Evolutionary conservation across 768 basidiomycete genomes (phyloP).

Genomic region (Lactarius trivialis): DNA sequence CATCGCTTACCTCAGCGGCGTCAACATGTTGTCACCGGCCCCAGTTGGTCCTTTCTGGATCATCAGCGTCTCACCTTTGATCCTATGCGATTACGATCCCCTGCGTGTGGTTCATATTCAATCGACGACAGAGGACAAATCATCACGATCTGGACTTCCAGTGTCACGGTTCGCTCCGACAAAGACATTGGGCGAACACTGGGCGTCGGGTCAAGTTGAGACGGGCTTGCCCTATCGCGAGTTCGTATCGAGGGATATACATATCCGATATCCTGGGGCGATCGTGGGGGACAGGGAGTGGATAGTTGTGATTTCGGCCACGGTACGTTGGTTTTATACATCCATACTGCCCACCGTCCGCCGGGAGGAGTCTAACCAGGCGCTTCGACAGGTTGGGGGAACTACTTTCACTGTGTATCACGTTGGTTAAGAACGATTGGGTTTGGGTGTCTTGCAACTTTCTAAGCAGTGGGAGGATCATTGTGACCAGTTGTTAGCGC

Average conservation of each 20-base stretch:
- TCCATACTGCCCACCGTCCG: too few relatives aligned
- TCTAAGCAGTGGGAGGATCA: background rate
- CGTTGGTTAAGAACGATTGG: background rate
- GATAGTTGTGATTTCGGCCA: background rate
- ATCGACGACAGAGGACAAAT: background rate
- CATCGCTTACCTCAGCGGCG: background rate
- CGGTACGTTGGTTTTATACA: background rate
- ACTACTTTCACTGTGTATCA: conserved; percentile 1
- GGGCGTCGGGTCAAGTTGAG: background rate
- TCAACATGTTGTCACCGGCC: background rate
- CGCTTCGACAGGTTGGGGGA: background rate
- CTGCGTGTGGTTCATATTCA: background rate
- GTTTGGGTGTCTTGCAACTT: background rate
- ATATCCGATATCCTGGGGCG: too few relatives aligned
- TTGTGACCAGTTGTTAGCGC: background rate
- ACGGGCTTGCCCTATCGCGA: conserved; percentile 3
- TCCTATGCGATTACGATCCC: background rate
- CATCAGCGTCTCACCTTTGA: background rate
- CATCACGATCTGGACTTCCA: background rate
- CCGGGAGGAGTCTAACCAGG: background rate
- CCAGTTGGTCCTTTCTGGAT: conserved; percentile 5
- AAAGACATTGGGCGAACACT: background rate
- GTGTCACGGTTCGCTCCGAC: background rate
- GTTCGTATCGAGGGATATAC: background rate
- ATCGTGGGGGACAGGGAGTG: conserved; percentile 2